These are phyloP conservation scores for Exutisphaerella laricina DNA, from an alignment of 2,329 filamentous ascomycete species.

Conservation along the genomic window DNA sequence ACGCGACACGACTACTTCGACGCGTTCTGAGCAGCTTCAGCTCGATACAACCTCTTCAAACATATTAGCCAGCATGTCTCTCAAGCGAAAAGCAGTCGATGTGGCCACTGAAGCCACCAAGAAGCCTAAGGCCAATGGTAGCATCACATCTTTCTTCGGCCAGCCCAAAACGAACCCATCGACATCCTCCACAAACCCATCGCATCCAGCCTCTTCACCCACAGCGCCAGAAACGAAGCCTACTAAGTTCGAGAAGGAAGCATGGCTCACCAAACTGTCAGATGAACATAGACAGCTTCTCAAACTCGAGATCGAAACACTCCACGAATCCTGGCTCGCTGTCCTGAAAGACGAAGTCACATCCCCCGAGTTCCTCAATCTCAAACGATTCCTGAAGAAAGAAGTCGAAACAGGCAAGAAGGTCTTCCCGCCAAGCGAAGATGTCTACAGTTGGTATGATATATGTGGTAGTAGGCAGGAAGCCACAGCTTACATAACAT, in stretches of 20 bases:
- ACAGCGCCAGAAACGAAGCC: conserved; percentile 32
- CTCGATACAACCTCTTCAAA: not conserved
- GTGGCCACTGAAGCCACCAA: conserved; percentile 42
- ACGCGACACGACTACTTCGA: not conserved
- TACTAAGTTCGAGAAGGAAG: conserved; percentile 74
- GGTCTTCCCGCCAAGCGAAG: conserved; percentile 79
- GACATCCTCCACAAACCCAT: conserved; percentile 29
- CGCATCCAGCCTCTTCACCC: conserved; percentile 25
- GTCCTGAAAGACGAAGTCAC: conserved; percentile 81
- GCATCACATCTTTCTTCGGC: conserved; percentile 86
- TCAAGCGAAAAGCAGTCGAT: conserved; percentile 48
- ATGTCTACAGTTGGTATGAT: conserved; percentile 95
- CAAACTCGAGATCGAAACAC: conserved; percentile 82
- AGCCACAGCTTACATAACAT: not conserved
- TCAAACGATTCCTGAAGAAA: conserved; percentile 80
- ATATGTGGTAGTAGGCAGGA: not conserved
- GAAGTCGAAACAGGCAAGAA: conserved; percentile 70
- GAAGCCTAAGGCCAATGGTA: conserved; percentile 58
- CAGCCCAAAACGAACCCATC: conserved; percentile 51
- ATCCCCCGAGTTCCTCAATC: conserved; percentile 70
- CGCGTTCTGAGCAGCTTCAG: not conserved
- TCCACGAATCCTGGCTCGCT: conserved; percentile 86
- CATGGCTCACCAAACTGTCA: conserved; percentile 77
- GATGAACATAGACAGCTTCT: conserved; percentile 77
- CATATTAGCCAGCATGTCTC: conserved; percentile 36